Conservation (phyloP, 2,329 filamentous ascomycete genomes). For the Alternaria infectoria region DNA sequence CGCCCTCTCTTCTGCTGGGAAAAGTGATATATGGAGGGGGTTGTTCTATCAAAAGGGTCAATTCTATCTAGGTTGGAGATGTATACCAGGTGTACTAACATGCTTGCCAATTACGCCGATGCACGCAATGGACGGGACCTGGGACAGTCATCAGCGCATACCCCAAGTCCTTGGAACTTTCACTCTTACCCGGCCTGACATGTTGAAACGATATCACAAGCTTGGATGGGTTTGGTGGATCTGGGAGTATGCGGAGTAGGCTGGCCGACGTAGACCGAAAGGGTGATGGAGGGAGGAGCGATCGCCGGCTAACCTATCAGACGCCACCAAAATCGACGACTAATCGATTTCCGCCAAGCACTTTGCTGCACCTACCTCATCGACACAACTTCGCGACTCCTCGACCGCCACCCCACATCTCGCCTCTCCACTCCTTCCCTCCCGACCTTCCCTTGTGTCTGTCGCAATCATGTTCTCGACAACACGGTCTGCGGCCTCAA, state of each 20-base stretch:
- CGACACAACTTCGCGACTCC: conserved; percentile 26
- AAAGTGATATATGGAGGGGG: conserved; percentile 90
- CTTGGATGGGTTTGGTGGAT: background rate
- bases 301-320: conserved; percentile 38
- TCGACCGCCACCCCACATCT: conserved; percentile 41
- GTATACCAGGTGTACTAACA: conserved; percentile 58
- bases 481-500: conserved; percentile 58
- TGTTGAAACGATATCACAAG: conserved; percentile 4
- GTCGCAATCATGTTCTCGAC: conserved; percentile 57
- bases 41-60: conserved; percentile 73
- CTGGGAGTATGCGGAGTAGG: conserved; percentile 15
- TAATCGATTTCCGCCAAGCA: conserved; percentile 37
- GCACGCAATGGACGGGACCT: conserved; percentile 79
- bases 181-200: conserved; percentile 13
- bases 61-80: background rate
- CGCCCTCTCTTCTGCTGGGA: conserved; percentile 75
- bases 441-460: conserved; percentile 41
- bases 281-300: conserved; percentile 27
- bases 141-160: conserved; percentile 35
- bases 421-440: conserved; percentile 47
- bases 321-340: conserved; percentile 31
- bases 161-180: background rate
- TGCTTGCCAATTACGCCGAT: conserved; percentile 93
- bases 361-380: conserved; percentile 42
- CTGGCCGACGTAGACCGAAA: conserved; percentile 33